Conservation (phyloP, 1,284 basidiomycete genomes). For the Grifola frondosa region DNA sequence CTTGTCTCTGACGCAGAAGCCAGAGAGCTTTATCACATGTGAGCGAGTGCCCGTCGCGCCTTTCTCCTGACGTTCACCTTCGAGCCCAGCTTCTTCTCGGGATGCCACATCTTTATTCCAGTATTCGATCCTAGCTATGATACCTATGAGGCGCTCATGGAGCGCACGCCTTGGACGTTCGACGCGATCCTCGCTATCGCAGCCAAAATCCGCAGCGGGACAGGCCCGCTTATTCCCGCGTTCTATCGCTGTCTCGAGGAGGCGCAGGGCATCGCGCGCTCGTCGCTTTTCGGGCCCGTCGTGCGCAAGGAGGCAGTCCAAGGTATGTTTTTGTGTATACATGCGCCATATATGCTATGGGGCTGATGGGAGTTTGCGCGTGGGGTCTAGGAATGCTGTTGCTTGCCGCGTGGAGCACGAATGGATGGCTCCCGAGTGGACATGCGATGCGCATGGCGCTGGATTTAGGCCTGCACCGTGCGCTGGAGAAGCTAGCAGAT, state of each 20-base stretch:
- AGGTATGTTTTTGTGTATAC: conserved; percentile 38
- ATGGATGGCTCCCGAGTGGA: conserved; percentile 90
- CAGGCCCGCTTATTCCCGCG: conserved; percentile 77
- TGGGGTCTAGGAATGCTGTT: conserved; percentile 85
- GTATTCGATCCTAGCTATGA: conserved; percentile 89
- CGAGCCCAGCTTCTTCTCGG: conserved; percentile 81
- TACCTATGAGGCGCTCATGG: conserved; percentile 86
- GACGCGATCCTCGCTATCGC: conserved; percentile 89
- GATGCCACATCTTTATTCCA: conserved; percentile 93
- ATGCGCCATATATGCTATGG: background rate
- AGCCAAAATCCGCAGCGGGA: conserved; percentile 87
- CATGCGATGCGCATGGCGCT: conserved; percentile 94
- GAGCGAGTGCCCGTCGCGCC: too few species aligned
- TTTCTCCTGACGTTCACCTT: conserved; percentile 4
- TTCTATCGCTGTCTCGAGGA: conserved; percentile 92
- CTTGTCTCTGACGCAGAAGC: conserved; percentile 77
- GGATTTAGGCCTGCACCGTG: conserved; percentile 88
- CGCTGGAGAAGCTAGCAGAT: conserved; percentile 87
- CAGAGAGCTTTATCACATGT: conserved; percentile 82
- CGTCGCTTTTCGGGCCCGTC: conserved; percentile 88
- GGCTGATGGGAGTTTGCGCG: background rate
- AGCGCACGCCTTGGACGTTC: conserved; percentile 91
- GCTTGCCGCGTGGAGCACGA: conserved; percentile 90
- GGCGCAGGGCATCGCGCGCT: conserved; percentile 91
- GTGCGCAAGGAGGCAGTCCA: conserved; percentile 94